Conservation (phyloP, 2,329 filamentous ascomycete species). For the Tolypocladium sp. region DNA sequence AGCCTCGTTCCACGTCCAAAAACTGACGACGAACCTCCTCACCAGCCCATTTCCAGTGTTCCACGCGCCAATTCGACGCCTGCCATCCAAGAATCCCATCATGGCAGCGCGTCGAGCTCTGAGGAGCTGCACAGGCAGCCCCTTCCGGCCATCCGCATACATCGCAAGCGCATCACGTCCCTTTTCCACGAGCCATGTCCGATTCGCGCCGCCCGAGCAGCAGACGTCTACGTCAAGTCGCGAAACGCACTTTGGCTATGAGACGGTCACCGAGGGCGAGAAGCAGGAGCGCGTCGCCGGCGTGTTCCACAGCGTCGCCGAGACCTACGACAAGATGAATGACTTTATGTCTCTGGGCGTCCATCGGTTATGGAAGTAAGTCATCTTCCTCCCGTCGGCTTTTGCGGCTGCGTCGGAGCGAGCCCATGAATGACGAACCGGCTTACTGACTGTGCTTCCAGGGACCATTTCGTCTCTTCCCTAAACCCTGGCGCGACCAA, state of each 20-base stretch:
- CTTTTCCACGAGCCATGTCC: constrained; percentile 18
- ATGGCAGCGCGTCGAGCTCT: constrained; percentile 22
- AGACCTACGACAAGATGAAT: constrained; percentile 97
- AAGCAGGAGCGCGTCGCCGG: constrained; percentile 66
- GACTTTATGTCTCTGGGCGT: constrained; percentile 98
- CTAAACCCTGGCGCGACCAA: constrained; percentile 69
- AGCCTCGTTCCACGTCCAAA: background rate
- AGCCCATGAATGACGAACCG: background rate
- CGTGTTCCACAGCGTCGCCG: constrained; percentile 92
- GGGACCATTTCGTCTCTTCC: constrained; percentile 84
- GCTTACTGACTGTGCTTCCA: constrained; percentile 12
- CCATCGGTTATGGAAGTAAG: constrained; percentile 85
- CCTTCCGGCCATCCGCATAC: constrained; percentile 9
- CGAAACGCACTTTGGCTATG: constrained; percentile 85
- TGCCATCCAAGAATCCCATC: background rate
- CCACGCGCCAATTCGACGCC: constrained; percentile 1
- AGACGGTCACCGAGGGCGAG: constrained; percentile 71
- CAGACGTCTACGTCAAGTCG: constrained; percentile 30
- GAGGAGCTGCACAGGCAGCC: constrained; percentile 15
- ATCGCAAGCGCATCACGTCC: constrained; percentile 11
- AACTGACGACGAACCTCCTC: background rate
- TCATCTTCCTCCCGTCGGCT: constrained; percentile 2
- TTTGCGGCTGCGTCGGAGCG: background rate
- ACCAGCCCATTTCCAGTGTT: background rate
- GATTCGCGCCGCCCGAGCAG: constrained; percentile 9